Evolutionary conservation across 768 basidiomycete genomes (phyloP), one percentile per base, ranked within the genome.

Genomic region (Dictyophora rubrovolvata): DNA sequence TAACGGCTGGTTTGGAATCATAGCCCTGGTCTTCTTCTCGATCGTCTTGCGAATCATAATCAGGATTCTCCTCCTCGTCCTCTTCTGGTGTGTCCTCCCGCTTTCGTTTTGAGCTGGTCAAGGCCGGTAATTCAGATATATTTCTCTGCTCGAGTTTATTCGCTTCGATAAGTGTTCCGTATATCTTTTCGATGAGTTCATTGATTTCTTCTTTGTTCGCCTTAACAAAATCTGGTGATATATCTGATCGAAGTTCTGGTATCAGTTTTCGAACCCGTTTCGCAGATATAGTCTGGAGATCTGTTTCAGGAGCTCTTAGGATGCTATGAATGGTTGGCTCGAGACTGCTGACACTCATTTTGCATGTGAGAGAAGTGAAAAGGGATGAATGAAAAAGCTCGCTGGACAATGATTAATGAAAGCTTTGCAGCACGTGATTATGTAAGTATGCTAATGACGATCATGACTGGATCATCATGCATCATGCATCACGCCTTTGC

Each of bases 201-300:
- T 94, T 86, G 58, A 95, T 79, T 20, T 79, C 83, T 17, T 72
- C 69, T 66, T 85, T 88, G 71, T 86, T 72, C 63, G 81, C 77
- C 66, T 84, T 87, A 61, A 94, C 68, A 54, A 79, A 72, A 28
- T 83, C 83, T 22, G 76, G 58, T 8, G 85, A 82, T 56, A 89
- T 67, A 18, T 76, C 70, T 9, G 79, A 69, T 69, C 82, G 77
- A 61, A 73, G 56, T 61, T 80, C 81, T 59, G 80, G 65, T 62
- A 93, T 74, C 68, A 83, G 80, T 67, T 86, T 86, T 63, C 93
- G 83, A 65, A 96, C 91, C 72, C 84, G 84, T 74, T 91, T 95
- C 50, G 92, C 93, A 68, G 84, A 88, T 71, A 93, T 89, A 50
- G 85, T 87, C 50, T 75, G 62, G 65, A 93, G 78, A 76, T 93